Conservation (phyloP, 1,284 basidiomycete genomes). For the Sporisorium sorghi region DNA sequence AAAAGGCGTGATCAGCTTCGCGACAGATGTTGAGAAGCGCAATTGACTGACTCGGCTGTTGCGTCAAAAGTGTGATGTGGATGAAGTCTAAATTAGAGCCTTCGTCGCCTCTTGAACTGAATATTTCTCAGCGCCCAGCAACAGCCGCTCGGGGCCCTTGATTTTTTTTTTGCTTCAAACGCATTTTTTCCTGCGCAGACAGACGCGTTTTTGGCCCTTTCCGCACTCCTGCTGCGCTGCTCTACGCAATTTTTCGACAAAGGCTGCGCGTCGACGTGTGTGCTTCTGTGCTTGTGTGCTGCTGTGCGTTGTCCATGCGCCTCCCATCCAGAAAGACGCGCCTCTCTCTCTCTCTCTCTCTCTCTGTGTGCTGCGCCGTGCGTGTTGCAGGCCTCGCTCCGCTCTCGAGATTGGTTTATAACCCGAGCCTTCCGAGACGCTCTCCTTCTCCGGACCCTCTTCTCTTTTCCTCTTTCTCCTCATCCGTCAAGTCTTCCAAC, state of each 20-base stretch:
- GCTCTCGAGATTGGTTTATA: constrained; percentile 35
- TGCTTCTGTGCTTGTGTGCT: not conserved
- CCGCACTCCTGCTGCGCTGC: not conserved
- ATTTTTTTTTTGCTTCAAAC: constrained; percentile 3
- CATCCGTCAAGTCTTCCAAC: constrained; percentile 44
- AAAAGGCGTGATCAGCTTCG: not conserved
- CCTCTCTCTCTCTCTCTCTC: no score
- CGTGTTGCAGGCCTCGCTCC: not conserved
- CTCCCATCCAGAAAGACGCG: constrained; percentile 9
- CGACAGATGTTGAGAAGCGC: not conserved
- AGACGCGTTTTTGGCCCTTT: constrained; percentile 11
- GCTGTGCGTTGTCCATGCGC: constrained; percentile 3
- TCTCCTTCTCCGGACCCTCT: constrained; percentile 21
- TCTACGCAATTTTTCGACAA: not conserved
- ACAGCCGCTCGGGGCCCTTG: constrained; percentile 8
- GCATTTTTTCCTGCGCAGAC: not conserved
- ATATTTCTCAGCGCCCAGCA: no score
- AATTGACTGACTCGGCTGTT: not conserved
- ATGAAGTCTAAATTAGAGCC: constrained; percentile 20
- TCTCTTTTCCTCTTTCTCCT: constrained; percentile 26
- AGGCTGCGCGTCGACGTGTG: constrained; percentile 10
- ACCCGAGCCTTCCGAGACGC: constrained; percentile 28
- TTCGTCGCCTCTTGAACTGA: constrained; percentile 24
- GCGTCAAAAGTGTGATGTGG: no score
- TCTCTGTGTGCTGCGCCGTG: not conserved